Conservation (phyloP, 2,329 filamentous ascomycete genomes). For the Penicillium sp. region DNA sequence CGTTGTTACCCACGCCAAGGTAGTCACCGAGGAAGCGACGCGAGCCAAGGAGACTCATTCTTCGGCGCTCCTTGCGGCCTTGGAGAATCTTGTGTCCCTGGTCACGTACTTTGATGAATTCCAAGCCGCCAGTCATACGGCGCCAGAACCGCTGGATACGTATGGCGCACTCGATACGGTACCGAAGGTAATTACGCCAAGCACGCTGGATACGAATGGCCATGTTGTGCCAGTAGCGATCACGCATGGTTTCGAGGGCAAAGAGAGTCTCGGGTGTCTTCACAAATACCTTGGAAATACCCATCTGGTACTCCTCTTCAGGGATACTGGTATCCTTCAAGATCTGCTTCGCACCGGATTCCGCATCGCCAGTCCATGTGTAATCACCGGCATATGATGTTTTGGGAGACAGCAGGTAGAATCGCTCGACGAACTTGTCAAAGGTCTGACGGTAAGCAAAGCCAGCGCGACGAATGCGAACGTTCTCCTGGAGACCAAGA, state of each 20-base stretch:
- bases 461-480: conserved; percentile 90
- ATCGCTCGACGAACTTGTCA: conserved; percentile 96
- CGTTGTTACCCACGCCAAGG: conserved; percentile 77
- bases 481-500: conserved; percentile 98
- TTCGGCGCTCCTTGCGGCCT: conserved; percentile 83
- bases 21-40: conserved; percentile 95
- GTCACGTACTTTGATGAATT: conserved; percentile 84
- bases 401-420: conserved; percentile 90
- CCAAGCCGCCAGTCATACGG: conserved; percentile 84
- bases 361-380: conserved; percentile 86
- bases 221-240: conserved; percentile 99
- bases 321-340: conserved; percentile 96
- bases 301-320: conserved; percentile 93
- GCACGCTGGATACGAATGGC: conserved; percentile 94
- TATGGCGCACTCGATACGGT: conserved; percentile 86
- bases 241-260: conserved; percentile 94
- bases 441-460: conserved; percentile 97
- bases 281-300: conserved; percentile 95
- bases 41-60: conserved; percentile 88
- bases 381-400: conserved; percentile 97
- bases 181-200: conserved; percentile 93
- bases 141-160: conserved; percentile 95
- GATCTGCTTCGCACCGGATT: conserved; percentile 86
- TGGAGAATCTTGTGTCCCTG: conserved; percentile 79
- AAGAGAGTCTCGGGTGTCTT: conserved; percentile 97